These are phyloP conservation scores for Candida qinlingensis DNA, from an alignment of 805 yeast genomes.

Conservation along the genomic window DNA sequence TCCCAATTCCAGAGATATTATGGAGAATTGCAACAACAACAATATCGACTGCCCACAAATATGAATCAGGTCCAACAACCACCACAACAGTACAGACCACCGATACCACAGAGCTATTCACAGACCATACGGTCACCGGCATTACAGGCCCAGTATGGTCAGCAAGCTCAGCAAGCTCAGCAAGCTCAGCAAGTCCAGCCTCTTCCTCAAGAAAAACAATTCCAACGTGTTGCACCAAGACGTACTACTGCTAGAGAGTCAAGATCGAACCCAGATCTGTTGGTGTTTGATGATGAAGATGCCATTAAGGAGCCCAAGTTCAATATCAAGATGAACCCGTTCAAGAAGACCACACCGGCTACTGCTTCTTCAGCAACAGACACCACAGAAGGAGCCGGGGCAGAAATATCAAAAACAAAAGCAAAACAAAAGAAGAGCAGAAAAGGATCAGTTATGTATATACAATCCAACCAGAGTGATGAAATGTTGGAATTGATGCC, in stretches of 20 bases:
- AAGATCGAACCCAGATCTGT: not conserved
- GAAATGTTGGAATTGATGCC: conserved; percentile 24
- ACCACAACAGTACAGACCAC: not conserved
- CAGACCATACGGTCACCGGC: not conserved
- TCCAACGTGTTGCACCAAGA: not conserved
- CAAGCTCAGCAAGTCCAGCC: not conserved
- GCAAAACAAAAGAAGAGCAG: not conserved
- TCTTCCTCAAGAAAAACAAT: not conserved
- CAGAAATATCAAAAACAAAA: not conserved
- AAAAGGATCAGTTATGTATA: conserved; percentile 4
- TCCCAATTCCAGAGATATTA: not conserved
- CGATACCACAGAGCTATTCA: not conserved
- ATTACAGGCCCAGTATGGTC: not conserved
- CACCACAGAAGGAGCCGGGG: not conserved
- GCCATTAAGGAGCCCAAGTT: not conserved
- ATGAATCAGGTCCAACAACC: not conserved
- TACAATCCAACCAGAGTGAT: conserved; percentile 14
- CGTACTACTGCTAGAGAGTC: not conserved
- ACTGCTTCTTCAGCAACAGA: not conserved
- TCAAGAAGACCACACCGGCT: not conserved
- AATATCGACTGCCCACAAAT: too few species aligned
- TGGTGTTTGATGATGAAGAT: not conserved
- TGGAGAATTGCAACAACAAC: not conserved
- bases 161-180: not conserved
- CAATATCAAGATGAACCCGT: not conserved